phyloP scores from a whole-genome alignment of 2,329 filamentous ascomycete species.

The Pseudogymnoascus sp. region DNA sequence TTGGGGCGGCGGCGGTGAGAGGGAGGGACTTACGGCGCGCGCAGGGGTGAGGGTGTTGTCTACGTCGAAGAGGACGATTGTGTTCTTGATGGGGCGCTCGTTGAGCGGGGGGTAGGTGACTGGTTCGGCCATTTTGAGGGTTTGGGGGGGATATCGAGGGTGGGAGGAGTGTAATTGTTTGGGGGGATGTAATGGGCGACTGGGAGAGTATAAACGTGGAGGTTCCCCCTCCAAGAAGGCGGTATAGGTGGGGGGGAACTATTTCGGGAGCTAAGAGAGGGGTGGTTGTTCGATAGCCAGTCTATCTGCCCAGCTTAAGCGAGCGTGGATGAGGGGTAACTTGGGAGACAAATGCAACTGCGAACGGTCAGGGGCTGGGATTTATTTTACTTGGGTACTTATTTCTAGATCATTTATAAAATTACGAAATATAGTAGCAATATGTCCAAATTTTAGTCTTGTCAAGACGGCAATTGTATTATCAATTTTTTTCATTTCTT shows the following conservation, averaged over 20 bases:
- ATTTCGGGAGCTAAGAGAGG: constrained; percentile 7
- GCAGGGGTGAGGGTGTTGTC: constrained; percentile 85
- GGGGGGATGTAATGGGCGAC: background rate
- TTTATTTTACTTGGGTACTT: background rate
- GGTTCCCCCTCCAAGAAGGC: background rate
- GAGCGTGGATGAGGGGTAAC: constrained; percentile 1
- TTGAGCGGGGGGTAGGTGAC: constrained; percentile 56
- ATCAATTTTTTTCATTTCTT: constrained; percentile 8
- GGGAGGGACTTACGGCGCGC: constrained; percentile 51
- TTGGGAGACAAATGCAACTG: background rate
- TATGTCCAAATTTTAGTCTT: background rate
- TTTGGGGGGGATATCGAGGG: background rate
- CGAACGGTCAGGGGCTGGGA: background rate
- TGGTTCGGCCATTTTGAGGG: constrained; percentile 8
- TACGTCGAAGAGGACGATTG: constrained; percentile 92
- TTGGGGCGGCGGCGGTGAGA: constrained; percentile 1
- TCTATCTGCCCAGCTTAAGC: constrained; percentile 2
- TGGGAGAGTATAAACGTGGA: background rate
- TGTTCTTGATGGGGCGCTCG: constrained; percentile 82
- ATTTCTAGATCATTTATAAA: background rate
- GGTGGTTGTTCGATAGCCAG: background rate
- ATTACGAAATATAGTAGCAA: background rate
- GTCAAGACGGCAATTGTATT: background rate
- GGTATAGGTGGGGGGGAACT: constrained; percentile 4
- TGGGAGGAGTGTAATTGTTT: background rate